Conservation (phyloP, 208 protist genomes). For the Crithidia acanthocephali region DNA sequence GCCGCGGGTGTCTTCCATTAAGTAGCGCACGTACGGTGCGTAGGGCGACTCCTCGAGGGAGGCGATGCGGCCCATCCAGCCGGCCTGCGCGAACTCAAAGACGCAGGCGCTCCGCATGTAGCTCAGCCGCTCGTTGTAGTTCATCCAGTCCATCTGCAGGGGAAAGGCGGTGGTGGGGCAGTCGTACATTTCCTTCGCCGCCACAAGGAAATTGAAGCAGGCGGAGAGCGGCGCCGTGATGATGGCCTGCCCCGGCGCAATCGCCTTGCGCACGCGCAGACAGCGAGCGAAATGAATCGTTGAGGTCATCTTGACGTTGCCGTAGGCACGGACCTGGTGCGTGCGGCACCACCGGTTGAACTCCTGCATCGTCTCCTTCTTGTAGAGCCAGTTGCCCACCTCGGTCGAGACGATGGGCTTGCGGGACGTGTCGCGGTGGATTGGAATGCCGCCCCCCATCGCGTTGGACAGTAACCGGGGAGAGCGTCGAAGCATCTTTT, state of each 20-base stretch:
- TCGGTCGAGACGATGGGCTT: slow-evolving; percentile 65
- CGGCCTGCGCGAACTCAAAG: slow-evolving; percentile 70
- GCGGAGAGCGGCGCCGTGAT: slow-evolving; percentile 68
- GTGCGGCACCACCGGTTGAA: slow-evolving; percentile 80
- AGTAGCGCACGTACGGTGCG: slow-evolving; percentile 76
- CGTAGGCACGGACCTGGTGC: slow-evolving; percentile 67
- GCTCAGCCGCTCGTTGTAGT: slow-evolving; percentile 73
- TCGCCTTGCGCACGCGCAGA: slow-evolving; percentile 52
- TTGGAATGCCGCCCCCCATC: slow-evolving; percentile 31
- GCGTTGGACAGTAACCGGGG: background rate
- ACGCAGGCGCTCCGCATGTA: slow-evolving; percentile 58
- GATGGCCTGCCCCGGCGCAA: slow-evolving; percentile 79
- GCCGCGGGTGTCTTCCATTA: slow-evolving; percentile 86
- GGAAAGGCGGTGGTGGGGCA: slow-evolving; percentile 50
- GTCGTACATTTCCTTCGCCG: slow-evolving; percentile 74
- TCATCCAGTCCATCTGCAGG: slow-evolving; percentile 87
- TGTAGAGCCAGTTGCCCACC: slow-evolving; percentile 85
- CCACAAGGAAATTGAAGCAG: slow-evolving; percentile 82
- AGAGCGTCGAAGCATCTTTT: slow-evolving; percentile 28
- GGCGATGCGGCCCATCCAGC: slow-evolving; percentile 84
- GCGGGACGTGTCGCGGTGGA: slow-evolving; percentile 67
- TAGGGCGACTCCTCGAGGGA: slow-evolving; percentile 75
- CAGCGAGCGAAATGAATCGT: slow-evolving; percentile 77
- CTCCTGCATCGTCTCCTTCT: slow-evolving; percentile 61
- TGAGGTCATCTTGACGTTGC: slow-evolving; percentile 74